Evolutionary conservation across 2,329 filamentous ascomycete genomes (phyloP), one percentile per base, ranked within the genome.

Genomic region (Thermothelomyces thermophilus): DNA sequence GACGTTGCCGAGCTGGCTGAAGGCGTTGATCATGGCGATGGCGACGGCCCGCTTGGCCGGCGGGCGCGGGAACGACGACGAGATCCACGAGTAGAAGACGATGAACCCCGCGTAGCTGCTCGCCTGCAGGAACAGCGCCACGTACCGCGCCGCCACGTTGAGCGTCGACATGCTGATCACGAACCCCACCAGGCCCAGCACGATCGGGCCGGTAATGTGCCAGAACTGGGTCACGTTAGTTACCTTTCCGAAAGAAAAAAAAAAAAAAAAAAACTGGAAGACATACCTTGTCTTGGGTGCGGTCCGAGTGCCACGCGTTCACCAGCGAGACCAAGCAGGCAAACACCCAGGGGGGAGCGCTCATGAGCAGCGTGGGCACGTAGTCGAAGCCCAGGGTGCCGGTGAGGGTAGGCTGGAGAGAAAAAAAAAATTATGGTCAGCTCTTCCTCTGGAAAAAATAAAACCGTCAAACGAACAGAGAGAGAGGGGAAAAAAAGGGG

Each of bases 11-110:
- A 80, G 68, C 66, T 79, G 77, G 35, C 70, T 72, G 64, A 77
- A 75, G 50, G 71, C 77, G 62, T 82, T 82, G 68, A 82, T 75
- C 62, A 81, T 71, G 49, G 78, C 78, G 39, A 82, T 76, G 17
- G 77, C 78, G 2, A 80, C 78, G 9, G 78, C 78, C 30, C 78
- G 76, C 69, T 82, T 82, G 2, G 78, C 78, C 0, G 77, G 78
- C 0, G 76, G 78, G 1, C 78, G 75, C 0, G 79, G 78, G 65
- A 78, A 77, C 0, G 74, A 76, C 0, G 74, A 76, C 45, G 70
- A 73, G 59, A 80, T 79, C 77, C 77, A 80, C 0, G 75, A 77
- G 63, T 77, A 77, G 55, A 78, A 75, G 44, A 79, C 75, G 60
- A 79, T 77, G 65, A 76, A 76, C 20, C 60, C 76, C 0, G 78